These are phyloP conservation scores for Leishmania lainsoni DNA, from an alignment of 208 protist species.

Conservation along the genomic window DNA sequence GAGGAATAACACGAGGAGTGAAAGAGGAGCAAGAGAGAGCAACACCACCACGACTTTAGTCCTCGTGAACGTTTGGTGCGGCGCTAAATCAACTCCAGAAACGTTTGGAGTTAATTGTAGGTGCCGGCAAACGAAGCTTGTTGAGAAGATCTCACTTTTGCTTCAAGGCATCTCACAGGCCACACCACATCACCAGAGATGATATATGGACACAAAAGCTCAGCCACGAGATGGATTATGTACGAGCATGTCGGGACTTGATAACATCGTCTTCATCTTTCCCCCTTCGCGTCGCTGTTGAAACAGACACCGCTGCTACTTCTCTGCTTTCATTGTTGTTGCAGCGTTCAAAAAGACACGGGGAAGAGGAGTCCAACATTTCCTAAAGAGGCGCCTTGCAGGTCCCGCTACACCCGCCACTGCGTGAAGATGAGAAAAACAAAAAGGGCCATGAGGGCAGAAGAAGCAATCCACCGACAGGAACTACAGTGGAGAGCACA, in stretches of 20 bases:
- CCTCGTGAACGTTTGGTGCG: background rate
- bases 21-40: background rate
- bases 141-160: background rate
- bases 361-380: background rate
- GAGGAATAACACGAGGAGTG: background rate
- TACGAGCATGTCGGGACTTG: background rate
- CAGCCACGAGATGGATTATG: background rate
- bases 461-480: background rate
- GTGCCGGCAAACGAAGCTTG: background rate
- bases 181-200: background rate
- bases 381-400: background rate
- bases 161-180: background rate
- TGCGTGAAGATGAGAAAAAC: background rate
- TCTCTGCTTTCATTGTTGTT: background rate
- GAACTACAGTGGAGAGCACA: background rate
- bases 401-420: background rate
- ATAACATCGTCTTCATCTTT: no score
- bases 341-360: background rate
- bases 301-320: background rate
- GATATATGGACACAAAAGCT: background rate
- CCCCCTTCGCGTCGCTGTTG: background rate
- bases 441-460: background rate
- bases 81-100: background rate
- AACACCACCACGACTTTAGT: background rate
- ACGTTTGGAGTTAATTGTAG: background rate